These are phyloP conservation scores for Filobasidium floriforme DNA, from an alignment of 768 basidiomycete genomes.

Conservation along the genomic window DNA sequence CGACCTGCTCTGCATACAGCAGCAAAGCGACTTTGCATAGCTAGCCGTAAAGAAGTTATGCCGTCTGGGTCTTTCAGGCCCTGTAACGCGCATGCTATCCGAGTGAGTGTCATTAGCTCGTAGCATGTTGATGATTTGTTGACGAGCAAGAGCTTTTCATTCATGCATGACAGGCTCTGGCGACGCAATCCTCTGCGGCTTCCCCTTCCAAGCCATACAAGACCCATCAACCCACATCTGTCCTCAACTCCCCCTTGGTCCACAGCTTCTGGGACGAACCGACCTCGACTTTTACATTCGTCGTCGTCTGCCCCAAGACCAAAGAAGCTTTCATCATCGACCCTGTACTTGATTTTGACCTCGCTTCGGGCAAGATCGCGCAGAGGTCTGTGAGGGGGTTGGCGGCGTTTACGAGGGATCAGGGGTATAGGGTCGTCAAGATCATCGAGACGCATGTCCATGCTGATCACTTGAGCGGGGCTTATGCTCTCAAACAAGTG, in stretches of 20 bases:
- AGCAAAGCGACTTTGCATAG: too few species aligned
- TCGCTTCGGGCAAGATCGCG: constrained; percentile 20
- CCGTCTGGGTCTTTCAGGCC: too few species aligned
- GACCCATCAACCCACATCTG: constrained; percentile 16
- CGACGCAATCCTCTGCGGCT: not conserved
- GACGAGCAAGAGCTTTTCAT: not conserved
- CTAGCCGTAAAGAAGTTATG: too few species aligned
- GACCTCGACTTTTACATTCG: constrained; percentile 32
- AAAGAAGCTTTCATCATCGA: constrained; percentile 29
- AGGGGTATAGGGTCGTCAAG: constrained; percentile 21
- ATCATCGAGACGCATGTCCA: constrained; percentile 40
- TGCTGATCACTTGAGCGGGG: constrained; percentile 35
- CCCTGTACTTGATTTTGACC: constrained; percentile 33
- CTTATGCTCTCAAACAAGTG: constrained; percentile 27
- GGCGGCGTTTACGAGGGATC: constrained; percentile 22
- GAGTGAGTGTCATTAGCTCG: too few species aligned
- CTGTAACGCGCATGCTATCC: too few species aligned
- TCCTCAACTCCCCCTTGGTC: constrained; percentile 20
- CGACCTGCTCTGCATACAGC: too few species aligned
- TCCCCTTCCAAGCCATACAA: constrained; percentile 7
- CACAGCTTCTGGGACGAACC: constrained; percentile 34
- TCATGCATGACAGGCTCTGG: not conserved
- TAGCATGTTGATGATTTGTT: too few species aligned
- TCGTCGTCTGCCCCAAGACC: constrained; percentile 28
- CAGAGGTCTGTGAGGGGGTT: constrained; percentile 27